Conservation (phyloP, 2,329 filamentous ascomycete genomes). For the Alternaria arbusti region DNA sequence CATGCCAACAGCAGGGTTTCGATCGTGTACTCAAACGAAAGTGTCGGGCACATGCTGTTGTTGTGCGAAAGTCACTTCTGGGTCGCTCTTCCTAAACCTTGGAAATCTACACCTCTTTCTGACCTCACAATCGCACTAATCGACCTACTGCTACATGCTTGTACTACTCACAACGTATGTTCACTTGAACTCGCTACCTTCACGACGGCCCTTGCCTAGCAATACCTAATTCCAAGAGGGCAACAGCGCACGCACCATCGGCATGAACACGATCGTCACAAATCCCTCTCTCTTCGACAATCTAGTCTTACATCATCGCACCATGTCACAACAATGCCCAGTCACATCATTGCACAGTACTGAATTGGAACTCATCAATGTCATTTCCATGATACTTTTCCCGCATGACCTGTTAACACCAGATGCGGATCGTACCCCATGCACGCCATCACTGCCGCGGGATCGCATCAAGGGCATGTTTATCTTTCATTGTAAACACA, state of each 20-base stretch:
- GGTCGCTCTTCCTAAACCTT: not conserved
- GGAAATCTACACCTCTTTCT: not conserved
- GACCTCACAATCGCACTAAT: not conserved
- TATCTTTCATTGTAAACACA: slow-evolving; percentile 51
- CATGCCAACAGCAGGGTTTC: not conserved
- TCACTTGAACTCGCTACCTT: not conserved
- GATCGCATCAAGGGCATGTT: slow-evolving; percentile 46
- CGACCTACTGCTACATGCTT: not conserved
- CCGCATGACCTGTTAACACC: slow-evolving; percentile 43
- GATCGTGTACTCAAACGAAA: not conserved
- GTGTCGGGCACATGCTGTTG: not conserved
- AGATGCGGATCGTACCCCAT: slow-evolving; percentile 41
- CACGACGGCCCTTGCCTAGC: not conserved
- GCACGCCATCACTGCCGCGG: slow-evolving; percentile 46
- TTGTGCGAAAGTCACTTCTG: not conserved
- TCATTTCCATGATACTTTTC: slow-evolving; percentile 47
- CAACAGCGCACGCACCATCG: not conserved
- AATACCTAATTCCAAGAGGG: not conserved
- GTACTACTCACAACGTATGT: not conserved
- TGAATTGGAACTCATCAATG: slow-evolving; percentile 39
- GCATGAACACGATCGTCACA: not conserved
- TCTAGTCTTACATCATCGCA: not conserved
- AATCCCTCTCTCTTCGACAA: not conserved
- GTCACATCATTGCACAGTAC: not conserved
- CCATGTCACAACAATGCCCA: not conserved